Evolutionary conservation across 2,329 filamentous ascomycete genomes (phyloP).

Genomic region (Hypoxylon sp.): DNA sequence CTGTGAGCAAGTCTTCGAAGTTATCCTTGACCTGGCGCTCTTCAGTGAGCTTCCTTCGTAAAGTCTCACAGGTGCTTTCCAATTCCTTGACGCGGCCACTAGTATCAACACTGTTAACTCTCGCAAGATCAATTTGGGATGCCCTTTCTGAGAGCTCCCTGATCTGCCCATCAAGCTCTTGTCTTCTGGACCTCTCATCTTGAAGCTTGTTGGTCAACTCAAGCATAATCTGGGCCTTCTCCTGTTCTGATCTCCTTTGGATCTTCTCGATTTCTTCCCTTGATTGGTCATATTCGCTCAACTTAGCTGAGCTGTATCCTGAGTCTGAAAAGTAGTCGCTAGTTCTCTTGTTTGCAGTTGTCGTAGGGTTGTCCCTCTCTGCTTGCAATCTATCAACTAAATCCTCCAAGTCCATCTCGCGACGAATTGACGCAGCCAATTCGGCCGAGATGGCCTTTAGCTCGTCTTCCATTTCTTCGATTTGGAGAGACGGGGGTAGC

Average conservation of each 20-base stretch:
- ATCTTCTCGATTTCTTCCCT: constrained; percentile 84
- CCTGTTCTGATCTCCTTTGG: constrained; percentile 88
- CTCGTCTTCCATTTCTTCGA: constrained; percentile 95
- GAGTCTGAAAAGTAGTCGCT: constrained; percentile 99
- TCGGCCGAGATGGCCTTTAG: constrained; percentile 93
- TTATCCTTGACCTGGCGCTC: constrained; percentile 91
- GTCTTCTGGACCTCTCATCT: constrained; percentile 83
- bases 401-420: constrained; percentile 97
- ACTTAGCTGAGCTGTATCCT: constrained; percentile 86
- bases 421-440: constrained; percentile 90
- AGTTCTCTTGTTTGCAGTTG: constrained; percentile 76
- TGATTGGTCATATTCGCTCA: constrained; percentile 75
- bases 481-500: constrained; percentile 65
- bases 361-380: constrained; percentile 74
- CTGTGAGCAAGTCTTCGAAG: constrained; percentile 91
- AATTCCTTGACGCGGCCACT: constrained; percentile 80
- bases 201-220: constrained; percentile 89
- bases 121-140: constrained; percentile 70
- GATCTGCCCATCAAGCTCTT: constrained; percentile 85
- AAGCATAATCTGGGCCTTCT: constrained; percentile 87
- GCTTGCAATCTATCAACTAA: constrained; percentile 88
- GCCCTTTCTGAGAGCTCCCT: constrained; percentile 85
- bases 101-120: constrained; percentile 70
- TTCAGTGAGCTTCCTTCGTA: constrained; percentile 84
- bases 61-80: constrained; percentile 84